These are phyloP conservation scores for Cajanus cajan DNA, from an alignment of 306 rosid species.

Conservation along the genomic window DNA sequence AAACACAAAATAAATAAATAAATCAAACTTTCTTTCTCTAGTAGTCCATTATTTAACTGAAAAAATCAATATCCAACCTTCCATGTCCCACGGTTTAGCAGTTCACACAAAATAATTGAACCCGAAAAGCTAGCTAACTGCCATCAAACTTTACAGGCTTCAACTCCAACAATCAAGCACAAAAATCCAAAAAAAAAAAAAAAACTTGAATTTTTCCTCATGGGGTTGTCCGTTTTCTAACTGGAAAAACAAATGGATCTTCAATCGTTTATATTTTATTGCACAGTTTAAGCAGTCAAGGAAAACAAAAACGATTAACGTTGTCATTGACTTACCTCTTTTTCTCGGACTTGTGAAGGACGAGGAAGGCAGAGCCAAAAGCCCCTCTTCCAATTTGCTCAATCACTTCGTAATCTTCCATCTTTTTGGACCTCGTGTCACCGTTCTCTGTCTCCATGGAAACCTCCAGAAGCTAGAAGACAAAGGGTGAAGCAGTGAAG, in stretches of 20 bases:
- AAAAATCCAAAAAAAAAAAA: conserved; percentile 22
- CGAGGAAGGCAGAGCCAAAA: conserved; percentile 83
- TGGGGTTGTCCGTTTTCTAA: conserved; percentile 25
- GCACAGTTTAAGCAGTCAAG: conserved; percentile 18
- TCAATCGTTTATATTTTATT: not conserved
- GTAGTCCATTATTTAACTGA: conserved; percentile 13
- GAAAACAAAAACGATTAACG: not conserved
- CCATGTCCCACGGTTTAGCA: not conserved
- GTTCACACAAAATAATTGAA: not conserved
- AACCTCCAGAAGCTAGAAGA: conserved; percentile 46
- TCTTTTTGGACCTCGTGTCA: conserved; percentile 58
- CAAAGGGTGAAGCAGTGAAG: conserved; percentile 31
- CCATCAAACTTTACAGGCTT: not conserved
- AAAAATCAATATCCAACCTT: conserved; percentile 12
- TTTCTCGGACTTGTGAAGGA: conserved; percentile 74
- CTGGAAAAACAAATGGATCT: not conserved
- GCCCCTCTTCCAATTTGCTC: conserved; percentile 98
- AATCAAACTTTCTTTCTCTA: conserved; percentile 3
- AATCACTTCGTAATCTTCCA: conserved; percentile 83
- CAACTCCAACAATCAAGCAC: conserved; percentile 14
- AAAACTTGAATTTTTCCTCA: not conserved
- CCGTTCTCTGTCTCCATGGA: conserved; percentile 68
- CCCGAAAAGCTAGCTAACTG: conserved; percentile 3
- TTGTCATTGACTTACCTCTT: conserved; percentile 51
- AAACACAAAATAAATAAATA: not conserved